Evolutionary conservation across 768 basidiomycete genomes (phyloP), one percentile per base, ranked within the genome.

Genomic region (Cyathus striatus): DNA sequence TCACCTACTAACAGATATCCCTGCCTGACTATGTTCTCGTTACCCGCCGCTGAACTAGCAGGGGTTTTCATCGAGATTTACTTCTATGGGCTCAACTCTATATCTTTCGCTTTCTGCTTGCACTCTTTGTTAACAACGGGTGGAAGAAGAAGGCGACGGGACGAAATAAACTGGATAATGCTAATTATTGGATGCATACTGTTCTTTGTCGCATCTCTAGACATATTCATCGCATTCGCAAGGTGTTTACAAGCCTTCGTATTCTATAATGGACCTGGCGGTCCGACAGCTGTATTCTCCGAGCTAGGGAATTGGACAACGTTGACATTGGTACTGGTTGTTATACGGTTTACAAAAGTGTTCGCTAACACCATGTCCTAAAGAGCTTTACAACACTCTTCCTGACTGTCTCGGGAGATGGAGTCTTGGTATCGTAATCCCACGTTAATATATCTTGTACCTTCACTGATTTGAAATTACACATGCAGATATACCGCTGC

Each of bases 401-500:
- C 4, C 43, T 48, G 23, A 48, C 44, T 16, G 17, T 45, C 23
- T 30, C 48, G 5, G 50, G 50, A 2, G 50, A 51, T 21, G 43
- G 40, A 7, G 42, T 51, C n/a, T 24, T 51, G 33, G 50, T 51
- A 32, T 5, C n/a, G n/a, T n/a, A n/a, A n/a, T n/a, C n/a, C n/a
- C n/a, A n/a, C n/a, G n/a, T n/a, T n/a, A n/a, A n/a, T n/a, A n/a
- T n/a, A n/a, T n/a, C n/a, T n/a, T n/a, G n/a, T n/a, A n/a, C n/a
- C n/a, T n/a, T n/a, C n/a, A n/a, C n/a, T n/a, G n/a, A n/a, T n/a
- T n/a, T n/a, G n/a, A n/a, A 21, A 25, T n/a, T n/a, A n/a, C n/a
- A n/a, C n/a, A n/a, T n/a, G n/a, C n/a, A 51, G 50, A 51, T 51
- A 5, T 51, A 48, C 30, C 50, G 59, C 9, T 61, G 59, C 41